These are phyloP conservation scores for Umbelopsis vinacea DNA, from an alignment of 192 early-diverging fungal species.

Conservation along the genomic window DNA sequence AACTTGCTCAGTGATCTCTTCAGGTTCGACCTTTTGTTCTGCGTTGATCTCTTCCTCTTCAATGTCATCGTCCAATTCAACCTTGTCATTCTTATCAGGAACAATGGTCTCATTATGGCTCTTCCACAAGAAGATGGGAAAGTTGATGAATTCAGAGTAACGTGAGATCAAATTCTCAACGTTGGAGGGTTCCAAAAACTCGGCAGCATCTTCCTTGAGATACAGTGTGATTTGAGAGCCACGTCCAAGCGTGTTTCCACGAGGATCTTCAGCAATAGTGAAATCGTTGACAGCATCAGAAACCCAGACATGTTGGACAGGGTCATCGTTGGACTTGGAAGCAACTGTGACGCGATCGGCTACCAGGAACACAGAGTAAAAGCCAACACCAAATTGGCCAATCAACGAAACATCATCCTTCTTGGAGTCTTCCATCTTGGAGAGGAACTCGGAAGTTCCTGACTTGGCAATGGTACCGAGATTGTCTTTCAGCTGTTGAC, in stretches of 20 bases:
- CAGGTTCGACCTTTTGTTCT: conserved; percentile 53
- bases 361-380: conserved; percentile 97
- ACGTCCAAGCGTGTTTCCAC: conserved; percentile 88
- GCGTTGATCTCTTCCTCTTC: conserved; percentile 55
- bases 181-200: conserved; percentile 74
- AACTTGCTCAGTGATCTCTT: conserved; percentile 57
- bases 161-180: conserved; percentile 77
- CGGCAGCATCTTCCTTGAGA: conserved; percentile 86
- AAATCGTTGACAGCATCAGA: conserved; percentile 92
- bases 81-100: conserved; percentile 47
- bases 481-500: conserved; percentile 85
- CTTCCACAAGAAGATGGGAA: conserved; percentile 90
- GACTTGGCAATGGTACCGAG: conserved; percentile 98
- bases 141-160: conserved; percentile 97
- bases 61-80: conserved; percentile 42
- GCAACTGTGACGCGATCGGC: conserved; percentile 94
- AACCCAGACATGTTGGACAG: conserved; percentile 92
- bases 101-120: conserved; percentile 64
- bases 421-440: conserved; percentile 78
- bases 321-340: conserved; percentile 84
- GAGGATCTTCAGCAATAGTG: conserved; percentile 87
- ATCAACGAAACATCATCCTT: conserved; percentile 81
- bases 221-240: conserved; percentile 94
- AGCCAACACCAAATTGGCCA: conserved; percentile 99
- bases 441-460: conserved; percentile 89